phyloP scores from a whole-genome alignment of 1,284 basidiomycete species.

The Moesziomyces sp. region DNA sequence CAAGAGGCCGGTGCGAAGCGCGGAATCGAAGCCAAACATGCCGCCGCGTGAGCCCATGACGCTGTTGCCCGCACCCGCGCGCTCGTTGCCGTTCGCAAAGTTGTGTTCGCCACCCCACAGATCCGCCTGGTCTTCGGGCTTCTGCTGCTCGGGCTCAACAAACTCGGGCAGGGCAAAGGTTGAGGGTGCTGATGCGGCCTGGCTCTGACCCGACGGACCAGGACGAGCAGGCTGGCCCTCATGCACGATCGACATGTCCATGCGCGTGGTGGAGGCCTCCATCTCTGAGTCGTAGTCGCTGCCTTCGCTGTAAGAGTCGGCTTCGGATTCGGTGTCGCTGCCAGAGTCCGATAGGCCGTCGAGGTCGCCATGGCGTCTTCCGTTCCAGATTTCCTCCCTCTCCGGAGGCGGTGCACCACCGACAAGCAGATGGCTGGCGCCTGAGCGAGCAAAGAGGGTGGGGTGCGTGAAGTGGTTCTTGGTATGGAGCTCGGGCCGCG shows the following conservation, averaged over 20 bases:
- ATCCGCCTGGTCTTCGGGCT: slow-evolving; percentile 45
- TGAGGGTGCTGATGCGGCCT: slow-evolving; percentile 6
- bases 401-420: slow-evolving; percentile 38
- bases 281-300: slow-evolving; percentile 42
- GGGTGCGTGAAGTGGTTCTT: slow-evolving; percentile 56
- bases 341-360: slow-evolving; percentile 34
- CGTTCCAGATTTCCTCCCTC: slow-evolving; percentile 27
- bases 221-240: slow-evolving; percentile 7
- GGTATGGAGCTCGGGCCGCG: slow-evolving; percentile 36
- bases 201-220: slow-evolving; percentile 8
- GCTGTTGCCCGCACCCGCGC: slow-evolving; percentile 47
- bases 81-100: slow-evolving; percentile 48
- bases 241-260: slow-evolving; percentile 36
- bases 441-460: slow-evolving; percentile 50
- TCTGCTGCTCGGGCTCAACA: slow-evolving; percentile 41
- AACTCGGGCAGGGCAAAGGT: slow-evolving; percentile 35
- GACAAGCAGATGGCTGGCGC: slow-evolving; percentile 43
- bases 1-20: slow-evolving; percentile 30
- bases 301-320: slow-evolving; percentile 30
- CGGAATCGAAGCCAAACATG: slow-evolving; percentile 49
- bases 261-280: slow-evolving; percentile 30
- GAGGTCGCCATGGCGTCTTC: slow-evolving; percentile 16
- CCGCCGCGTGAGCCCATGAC: slow-evolving; percentile 40
- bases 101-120: slow-evolving; percentile 47
- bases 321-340: slow-evolving; percentile 39